Conservation (phyloP, 768 basidiomycete species). For the Mycena capillaripes region DNA sequence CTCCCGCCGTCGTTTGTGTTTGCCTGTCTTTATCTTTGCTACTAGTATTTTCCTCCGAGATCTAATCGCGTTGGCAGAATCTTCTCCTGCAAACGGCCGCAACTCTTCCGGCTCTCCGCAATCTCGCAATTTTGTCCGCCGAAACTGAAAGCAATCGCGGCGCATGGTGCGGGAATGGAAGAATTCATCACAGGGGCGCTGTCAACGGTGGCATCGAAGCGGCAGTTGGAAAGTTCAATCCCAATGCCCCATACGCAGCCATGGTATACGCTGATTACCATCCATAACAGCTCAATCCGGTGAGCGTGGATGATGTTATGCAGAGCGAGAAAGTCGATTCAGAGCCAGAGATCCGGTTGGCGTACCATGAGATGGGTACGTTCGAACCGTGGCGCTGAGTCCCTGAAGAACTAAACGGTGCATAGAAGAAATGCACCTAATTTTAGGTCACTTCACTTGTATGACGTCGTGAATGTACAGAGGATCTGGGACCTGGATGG, state of each 20-base stretch:
- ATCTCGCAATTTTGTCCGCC: background rate
- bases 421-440: too few relatives aligned
- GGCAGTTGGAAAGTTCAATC: background rate
- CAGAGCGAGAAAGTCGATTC: too few relatives aligned
- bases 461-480: too few relatives aligned
- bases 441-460: too few relatives aligned
- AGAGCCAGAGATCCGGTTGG: too few relatives aligned
- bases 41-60: background rate
- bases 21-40: too few relatives aligned
- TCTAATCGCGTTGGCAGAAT: background rate
- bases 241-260: background rate
- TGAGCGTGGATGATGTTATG: too few relatives aligned
- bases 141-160: slow-evolving; percentile 4
- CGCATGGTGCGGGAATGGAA: slow-evolving; percentile 4
- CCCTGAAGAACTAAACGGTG: too few relatives aligned
- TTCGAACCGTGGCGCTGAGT: too few relatives aligned
- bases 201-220: background rate
- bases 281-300: too few relatives aligned
- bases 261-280: background rate
- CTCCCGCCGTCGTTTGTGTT: background rate
- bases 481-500: too few relatives aligned
- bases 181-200: background rate
- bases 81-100: background rate
- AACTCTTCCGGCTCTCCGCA: background rate
- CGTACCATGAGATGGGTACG: too few relatives aligned